These are phyloP conservation scores for Wickerhamiella sergipiensis DNA, from an alignment of 805 yeast genomes.

Conservation along the genomic window DNA sequence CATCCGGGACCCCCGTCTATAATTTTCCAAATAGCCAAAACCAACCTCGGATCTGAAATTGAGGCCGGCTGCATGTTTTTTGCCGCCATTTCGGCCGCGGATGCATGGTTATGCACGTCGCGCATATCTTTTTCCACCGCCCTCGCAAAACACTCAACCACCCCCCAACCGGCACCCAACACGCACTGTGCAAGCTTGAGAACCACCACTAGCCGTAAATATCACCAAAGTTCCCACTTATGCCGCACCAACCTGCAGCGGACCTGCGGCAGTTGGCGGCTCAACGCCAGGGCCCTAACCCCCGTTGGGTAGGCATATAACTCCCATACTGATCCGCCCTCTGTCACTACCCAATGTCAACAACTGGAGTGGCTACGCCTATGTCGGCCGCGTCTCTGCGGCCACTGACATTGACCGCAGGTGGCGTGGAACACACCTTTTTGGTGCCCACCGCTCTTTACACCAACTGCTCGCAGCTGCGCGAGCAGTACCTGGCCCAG, in stretches of 20 bases:
- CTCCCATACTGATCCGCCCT: neutral
- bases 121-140: neutral
- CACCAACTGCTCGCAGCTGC: slow-evolving; percentile 72
- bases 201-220: too few relatives aligned
- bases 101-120: neutral
- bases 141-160: neutral
- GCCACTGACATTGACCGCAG: slow-evolving; percentile 75
- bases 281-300: neutral
- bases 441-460: slow-evolving; percentile 73
- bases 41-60: neutral
- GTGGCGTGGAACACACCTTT: slow-evolving; percentile 75
- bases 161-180: too few relatives aligned
- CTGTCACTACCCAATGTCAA: slow-evolving; percentile 9
- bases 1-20: neutral
- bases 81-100: neutral
- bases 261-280: neutral
- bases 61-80: neutral
- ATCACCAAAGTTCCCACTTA: too few relatives aligned
- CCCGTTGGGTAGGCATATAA: neutral
- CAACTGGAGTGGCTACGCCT: slow-evolving; percentile 32
- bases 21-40: neutral
- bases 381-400: slow-evolving; percentile 41
- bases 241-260: too few relatives aligned
- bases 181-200: too few relatives aligned
- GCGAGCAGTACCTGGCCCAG: slow-evolving; percentile 52